These are phyloP conservation scores for Aspergillus haitiensis DNA, from an alignment of 495 filamentous ascomycete genomes.

Conservation along the genomic window DNA sequence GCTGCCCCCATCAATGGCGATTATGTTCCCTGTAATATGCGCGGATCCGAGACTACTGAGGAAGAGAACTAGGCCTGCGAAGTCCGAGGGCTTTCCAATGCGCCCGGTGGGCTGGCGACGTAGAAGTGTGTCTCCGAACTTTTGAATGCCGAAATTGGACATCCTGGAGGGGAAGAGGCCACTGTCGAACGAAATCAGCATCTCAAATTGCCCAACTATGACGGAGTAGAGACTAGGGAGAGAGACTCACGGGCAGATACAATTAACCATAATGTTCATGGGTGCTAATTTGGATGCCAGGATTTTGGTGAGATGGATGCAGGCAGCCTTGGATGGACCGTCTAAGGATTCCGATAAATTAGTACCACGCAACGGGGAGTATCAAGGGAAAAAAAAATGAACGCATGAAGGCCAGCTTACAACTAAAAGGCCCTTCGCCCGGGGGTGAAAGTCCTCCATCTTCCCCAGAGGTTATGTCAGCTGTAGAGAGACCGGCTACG, in stretches of 20 bases:
- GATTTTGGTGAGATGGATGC: slow-evolving; percentile 8
- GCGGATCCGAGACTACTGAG: slow-evolving; percentile 7
- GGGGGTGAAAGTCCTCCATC: slow-evolving; percentile 7
- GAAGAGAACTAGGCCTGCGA: slow-evolving; percentile 11
- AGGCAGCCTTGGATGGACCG: slow-evolving; percentile 10
- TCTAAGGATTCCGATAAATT: neutral
- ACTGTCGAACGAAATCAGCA: neutral
- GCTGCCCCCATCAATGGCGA: slow-evolving; percentile 6
- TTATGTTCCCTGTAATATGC: slow-evolving; percentile 8
- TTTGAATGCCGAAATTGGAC: slow-evolving; percentile 10
- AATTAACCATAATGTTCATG: slow-evolving; percentile 9
- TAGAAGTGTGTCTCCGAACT: slow-evolving; percentile 8
- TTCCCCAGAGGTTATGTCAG: slow-evolving; percentile 5
- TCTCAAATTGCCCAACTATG: neutral
- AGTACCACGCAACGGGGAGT: neutral
- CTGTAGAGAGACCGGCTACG: slow-evolving; percentile 1
- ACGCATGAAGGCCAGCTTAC: neutral
- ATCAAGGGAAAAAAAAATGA: neutral
- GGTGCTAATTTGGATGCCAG: slow-evolving; percentile 11
- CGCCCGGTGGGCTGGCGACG: slow-evolving; percentile 8
- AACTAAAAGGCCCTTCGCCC: slow-evolving; percentile 4
- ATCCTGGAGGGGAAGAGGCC: slow-evolving; percentile 9
- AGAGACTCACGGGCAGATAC: slow-evolving; percentile 8
- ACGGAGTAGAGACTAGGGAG: neutral
- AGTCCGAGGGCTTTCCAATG: slow-evolving; percentile 5